A percentile compares a stretch with the other conserved stretches of the same genome.
phyloP scores from a whole-genome alignment of 495 filamentous ascomycete species.

The Penicillium pancosmium region DNA sequence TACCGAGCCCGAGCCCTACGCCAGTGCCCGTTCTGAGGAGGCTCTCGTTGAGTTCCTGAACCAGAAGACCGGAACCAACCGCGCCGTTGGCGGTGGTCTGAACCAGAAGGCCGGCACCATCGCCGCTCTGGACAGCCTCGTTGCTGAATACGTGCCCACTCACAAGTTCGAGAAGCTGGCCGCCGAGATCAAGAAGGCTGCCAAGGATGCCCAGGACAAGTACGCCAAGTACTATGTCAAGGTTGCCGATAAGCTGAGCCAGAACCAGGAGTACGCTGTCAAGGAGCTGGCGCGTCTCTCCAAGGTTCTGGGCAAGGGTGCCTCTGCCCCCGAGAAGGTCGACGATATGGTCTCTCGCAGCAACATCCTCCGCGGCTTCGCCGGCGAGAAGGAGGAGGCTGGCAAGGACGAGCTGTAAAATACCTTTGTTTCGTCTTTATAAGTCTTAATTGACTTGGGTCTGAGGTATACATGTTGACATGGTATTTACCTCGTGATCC shows the following conservation, averaged over 20 bases:
- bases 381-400: conserved; percentile 43
- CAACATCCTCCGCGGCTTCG: conserved; percentile 86
- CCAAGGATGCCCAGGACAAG: conserved; percentile 69
- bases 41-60: conserved; percentile 84
- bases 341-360: conserved; percentile 86
- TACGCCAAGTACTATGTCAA: conserved; percentile 94
- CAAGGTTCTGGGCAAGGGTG: conserved; percentile 81
- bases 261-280: conserved; percentile 74
- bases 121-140: conserved; percentile 70
- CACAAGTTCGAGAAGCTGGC: conserved; percentile 59
- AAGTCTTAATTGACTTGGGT: conserved; percentile 7
- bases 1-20: conserved; percentile 70
- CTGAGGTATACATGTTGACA: conserved; percentile 9
- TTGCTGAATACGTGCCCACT: conserved; percentile 62
- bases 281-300: conserved; percentile 86
- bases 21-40: conserved; percentile 74
- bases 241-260: conserved; percentile 79
- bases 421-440: conserved; percentile 9
- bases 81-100: conserved; percentile 78
- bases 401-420: conserved; percentile 67
- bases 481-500: not conserved
- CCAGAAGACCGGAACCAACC: conserved; percentile 85
- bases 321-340: conserved; percentile 79
- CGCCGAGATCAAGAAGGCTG: conserved; percentile 69
- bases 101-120: conserved; percentile 82